Evolutionary conservation across 2,329 filamentous ascomycete genomes (phyloP).

Genomic region (Cryphonectria radicalis): DNA sequence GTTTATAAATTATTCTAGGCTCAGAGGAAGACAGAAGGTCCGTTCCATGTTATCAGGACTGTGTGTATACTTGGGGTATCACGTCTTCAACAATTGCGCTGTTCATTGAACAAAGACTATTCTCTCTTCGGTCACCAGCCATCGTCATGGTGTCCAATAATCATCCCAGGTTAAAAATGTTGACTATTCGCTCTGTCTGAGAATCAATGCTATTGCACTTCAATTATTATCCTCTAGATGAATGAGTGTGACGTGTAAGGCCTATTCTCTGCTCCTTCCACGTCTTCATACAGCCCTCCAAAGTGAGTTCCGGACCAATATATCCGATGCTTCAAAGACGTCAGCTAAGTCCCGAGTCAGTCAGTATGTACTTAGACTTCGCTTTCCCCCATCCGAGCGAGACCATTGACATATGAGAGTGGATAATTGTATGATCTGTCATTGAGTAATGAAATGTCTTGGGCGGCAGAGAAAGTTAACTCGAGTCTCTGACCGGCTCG

Average conservation of each 20-base stretch:
- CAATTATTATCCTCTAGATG: background rate
- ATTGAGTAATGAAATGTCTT: background rate
- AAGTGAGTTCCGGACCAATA: background rate
- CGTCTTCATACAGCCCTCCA: background rate
- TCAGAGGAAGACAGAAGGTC: background rate
- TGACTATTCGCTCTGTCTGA: background rate
- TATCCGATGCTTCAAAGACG: background rate
- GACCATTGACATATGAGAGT: background rate
- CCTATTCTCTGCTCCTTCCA: background rate
- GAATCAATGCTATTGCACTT: background rate
- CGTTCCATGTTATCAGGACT: background rate
- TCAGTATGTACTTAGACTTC: background rate
- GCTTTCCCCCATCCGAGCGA: background rate
- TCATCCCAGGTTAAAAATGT: background rate
- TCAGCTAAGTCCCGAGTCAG: background rate
- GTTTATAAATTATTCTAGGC: background rate
- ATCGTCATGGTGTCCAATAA: no score
- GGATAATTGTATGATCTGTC: background rate
- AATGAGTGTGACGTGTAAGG: background rate
- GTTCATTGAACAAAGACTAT: background rate
- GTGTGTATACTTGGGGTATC: background rate
- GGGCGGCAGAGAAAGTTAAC: background rate
- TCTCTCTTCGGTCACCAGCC: background rate
- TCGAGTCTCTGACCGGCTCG: background rate
- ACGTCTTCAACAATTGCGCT: background rate